Evolutionary conservation across 495 filamentous ascomycete species (phyloP), one percentile per base, ranked within the genome.

Genomic region (Pseudoneurospora amorphoporcata): DNA sequence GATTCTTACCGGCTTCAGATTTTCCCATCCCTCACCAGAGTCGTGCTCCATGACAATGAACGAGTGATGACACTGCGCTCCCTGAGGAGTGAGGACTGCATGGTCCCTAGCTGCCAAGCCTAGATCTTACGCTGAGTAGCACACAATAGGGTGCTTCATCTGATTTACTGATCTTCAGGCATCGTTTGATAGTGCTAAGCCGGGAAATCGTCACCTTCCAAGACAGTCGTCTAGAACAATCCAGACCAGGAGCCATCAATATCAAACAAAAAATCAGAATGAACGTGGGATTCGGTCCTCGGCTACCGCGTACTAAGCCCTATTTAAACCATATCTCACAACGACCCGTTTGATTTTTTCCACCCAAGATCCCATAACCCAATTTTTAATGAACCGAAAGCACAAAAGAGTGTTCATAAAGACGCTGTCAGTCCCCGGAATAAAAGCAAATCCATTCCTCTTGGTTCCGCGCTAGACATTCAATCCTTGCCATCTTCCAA

Each of bases 201-300:
- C 10, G 23, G 19, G 23, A 12, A 19, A 53, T 12, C 3, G 3
- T 53, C 19, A 53, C 45, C 19, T n/a, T 53, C 19, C 19, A 4
- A 23, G 45, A 53, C n/a, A 19, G 19, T 47, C 23, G 19, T 53
- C 19, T 12, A 53, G 45, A 23, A 53, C 45, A 53, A 23, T 73
- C 70, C 72, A 74, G 23, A 47, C 43, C 43, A 61, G 53, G 16
- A 69, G 61, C 35, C n/a, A 72, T n/a, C 43, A 61, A 42, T 32
- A 61, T 35, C 53, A 16, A 61, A 61, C 10, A 65, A 65, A 35
- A 35, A 65, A 40, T 23, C 53, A 35, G 53, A 65, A 65, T 65
- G 53, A 65, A 35, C 53, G 53, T 65, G 53, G 29, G 32, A 65
- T 65, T 65, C 53, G 53, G 53, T 65, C 29, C 29, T 35, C 29